Base-by-base conservation (phyloP, 352 stramenopile genomes). In the Nothophytophthora sp. region DNA sequence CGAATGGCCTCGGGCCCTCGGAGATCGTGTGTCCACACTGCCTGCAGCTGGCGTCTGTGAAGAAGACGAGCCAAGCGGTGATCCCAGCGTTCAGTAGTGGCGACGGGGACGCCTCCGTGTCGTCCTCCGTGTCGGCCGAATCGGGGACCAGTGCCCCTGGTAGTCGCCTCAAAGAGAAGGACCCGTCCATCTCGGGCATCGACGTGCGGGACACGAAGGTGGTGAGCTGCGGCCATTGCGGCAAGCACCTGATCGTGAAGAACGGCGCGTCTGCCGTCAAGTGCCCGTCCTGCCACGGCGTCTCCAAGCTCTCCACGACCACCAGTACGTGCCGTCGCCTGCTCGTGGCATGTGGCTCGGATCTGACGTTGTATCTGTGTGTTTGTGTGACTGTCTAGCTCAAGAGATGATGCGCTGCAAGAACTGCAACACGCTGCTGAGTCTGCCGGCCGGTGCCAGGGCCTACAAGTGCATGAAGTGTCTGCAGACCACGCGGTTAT, bases 381-480 rank as follows among this genome's bases (percentile, higher is more conserved):
- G 29, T 60, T 36, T 51, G 18, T 56, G 4, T 27, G 23, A 34
- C 15, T 59, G n/a, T 54, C 23, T 44, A 92, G 80, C 82, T 1
- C 82, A 92, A 78, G 82, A 92, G 55, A 88, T 92, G 56, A 92
- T 93, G 81, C 80, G 81, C 13, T 95, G 86, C 63, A 80, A 86
- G 42, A 92, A 92, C 45, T 95, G 86, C 65, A 92, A 79, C 58
- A 94, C 86, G 53, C 67, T 94, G 10, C 47, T 95, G 49, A 92
- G 81, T 57, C 62, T 95, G 19, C 86, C 86, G 0, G 75, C 74
- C 3, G 86, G 86, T 25, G 81, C 82, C 50, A 89, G 74, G 53
- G 81, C 82, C 41, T 95, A 95, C 81, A 95, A 95, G 63, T 93
- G 83, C 65, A 93, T 93, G 81, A 93, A 93, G 45, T 93, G 83